A percentile compares a stretch with the other conserved stretches of the same genome.
phyloP scores from a whole-genome alignment of 1,139 yeast genomes.

The Protomyces macrosporus region DNA sequence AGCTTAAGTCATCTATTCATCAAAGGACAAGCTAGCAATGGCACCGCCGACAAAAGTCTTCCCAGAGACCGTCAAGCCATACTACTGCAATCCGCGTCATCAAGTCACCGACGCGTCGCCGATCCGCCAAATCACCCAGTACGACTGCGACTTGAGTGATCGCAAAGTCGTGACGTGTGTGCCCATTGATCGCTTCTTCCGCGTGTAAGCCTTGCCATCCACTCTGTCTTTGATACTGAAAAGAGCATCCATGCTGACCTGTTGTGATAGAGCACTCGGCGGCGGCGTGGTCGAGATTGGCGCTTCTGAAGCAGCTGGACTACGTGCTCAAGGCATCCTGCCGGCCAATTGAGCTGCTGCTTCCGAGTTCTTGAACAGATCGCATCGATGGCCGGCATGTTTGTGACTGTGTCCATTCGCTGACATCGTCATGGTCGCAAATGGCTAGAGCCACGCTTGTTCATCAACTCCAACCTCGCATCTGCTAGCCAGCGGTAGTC shows the following conservation, averaged over 20 bases:
- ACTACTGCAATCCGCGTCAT: constrained; percentile 10
- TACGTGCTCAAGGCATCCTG: not conserved
- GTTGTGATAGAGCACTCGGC: constrained; percentile 2
- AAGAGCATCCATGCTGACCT: not conserved
- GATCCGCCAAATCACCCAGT: constrained; percentile 16
- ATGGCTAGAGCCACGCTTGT: not conserved
- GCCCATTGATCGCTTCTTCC: constrained; percentile 22
- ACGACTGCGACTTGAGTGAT: constrained; percentile 20
- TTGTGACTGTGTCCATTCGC: not conserved
- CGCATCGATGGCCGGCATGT: not conserved
- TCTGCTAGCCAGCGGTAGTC: not conserved
- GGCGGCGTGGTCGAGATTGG: constrained; percentile 24
- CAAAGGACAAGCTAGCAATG: too few relatives aligned
- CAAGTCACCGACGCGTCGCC: constrained; percentile 15
- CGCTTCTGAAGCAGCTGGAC: not conserved
- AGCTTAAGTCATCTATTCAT: too few relatives aligned
- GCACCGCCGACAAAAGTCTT: constrained; percentile 24
- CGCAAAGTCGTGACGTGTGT: constrained; percentile 12
- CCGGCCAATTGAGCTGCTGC: not conserved
- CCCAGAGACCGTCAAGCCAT: constrained; percentile 22
- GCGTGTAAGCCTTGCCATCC: constrained; percentile 1
- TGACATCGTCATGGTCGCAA: not conserved
- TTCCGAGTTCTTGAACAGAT: not conserved
- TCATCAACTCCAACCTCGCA: not conserved
- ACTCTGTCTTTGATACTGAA: not conserved